Conservation (phyloP, 768 basidiomycete genomes). For the Piloderma croceum region DNA sequence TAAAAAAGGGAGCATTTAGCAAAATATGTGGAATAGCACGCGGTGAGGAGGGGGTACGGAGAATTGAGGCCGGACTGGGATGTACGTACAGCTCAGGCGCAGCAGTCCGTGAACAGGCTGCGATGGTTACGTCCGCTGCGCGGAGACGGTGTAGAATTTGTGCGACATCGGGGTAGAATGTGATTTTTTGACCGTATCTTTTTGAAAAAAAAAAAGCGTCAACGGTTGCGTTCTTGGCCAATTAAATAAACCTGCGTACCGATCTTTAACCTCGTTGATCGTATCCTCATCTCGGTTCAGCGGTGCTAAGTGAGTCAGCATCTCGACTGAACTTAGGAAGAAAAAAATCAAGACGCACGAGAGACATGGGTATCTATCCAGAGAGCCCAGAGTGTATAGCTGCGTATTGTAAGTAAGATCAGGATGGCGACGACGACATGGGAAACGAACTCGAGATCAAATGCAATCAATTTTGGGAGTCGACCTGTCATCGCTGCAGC, state of each 20-base stretch:
- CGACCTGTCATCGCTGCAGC: slow-evolving; percentile 21
- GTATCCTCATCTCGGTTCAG: slow-evolving; percentile 42
- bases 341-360: slow-evolving; percentile 28
- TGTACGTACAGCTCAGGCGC: slow-evolving; percentile 60
- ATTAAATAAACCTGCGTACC: too few relatives aligned
- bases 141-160: slow-evolving; percentile 59
- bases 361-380: slow-evolving; percentile 82
- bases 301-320: slow-evolving; percentile 35
- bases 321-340: not conserved
- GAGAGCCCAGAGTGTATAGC: slow-evolving; percentile 82
- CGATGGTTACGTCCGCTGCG: slow-evolving; percentile 46
- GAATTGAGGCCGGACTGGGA: not conserved
- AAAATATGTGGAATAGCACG: not conserved
- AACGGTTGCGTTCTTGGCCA: too few relatives aligned
- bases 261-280: slow-evolving; percentile 48
- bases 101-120: slow-evolving; percentile 69
- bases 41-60: too few relatives aligned
- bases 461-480: slow-evolving; percentile 64
- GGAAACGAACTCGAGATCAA: slow-evolving; percentile 69
- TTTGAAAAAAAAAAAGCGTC: too few relatives aligned
- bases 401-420: slow-evolving; percentile 22
- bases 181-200: slow-evolving; percentile 51
- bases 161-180: slow-evolving; percentile 76
- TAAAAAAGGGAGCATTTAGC: not conserved
- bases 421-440: slow-evolving; percentile 1